phyloP scores from a whole-genome alignment of 2,329 filamentous ascomycete genomes.

The Trichoderma semiorbis region DNA sequence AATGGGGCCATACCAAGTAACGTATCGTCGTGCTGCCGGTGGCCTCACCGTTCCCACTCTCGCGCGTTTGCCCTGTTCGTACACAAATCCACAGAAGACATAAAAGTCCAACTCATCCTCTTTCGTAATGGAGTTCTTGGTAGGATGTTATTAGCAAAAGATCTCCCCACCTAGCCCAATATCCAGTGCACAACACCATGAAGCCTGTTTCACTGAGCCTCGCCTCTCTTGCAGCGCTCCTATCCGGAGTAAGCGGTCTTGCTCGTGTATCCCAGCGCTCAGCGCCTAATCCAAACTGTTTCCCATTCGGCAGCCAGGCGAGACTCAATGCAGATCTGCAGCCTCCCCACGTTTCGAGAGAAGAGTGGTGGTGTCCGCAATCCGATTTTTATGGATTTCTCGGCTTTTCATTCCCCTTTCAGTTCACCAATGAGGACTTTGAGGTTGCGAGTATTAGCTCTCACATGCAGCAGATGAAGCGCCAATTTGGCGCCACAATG shows the following conservation, averaged over 20 bases:
- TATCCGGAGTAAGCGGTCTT: not conserved
- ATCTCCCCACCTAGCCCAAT: accelerated
- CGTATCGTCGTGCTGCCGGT: not conserved
- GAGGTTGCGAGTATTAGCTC: not conserved
- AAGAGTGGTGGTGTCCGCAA: slow-evolving; percentile 22
- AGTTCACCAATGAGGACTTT: slow-evolving; percentile 20
- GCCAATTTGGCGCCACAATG: slow-evolving; percentile 21
- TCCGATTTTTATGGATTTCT: slow-evolving; percentile 22
- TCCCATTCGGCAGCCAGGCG: slow-evolving; percentile 19
- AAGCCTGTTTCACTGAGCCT: not conserved
- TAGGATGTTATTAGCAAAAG: not conserved
- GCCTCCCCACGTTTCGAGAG: slow-evolving; percentile 8
- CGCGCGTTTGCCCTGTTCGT: not conserved
- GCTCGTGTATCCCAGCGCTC: not conserved
- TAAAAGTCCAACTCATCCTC: not conserved
- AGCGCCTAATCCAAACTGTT: slow-evolving; percentile 15
- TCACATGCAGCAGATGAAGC: slow-evolving; percentile 21
- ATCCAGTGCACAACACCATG: not conserved
- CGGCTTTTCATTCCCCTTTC: slow-evolving; percentile 22
- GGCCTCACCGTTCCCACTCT: not conserved
- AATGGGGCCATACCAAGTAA: not conserved
- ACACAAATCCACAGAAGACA: not conserved
- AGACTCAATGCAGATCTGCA: slow-evolving; percentile 15
- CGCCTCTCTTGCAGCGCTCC: not conserved
- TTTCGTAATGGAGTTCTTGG: too few relatives aligned